Conservation (phyloP, 2,329 filamentous ascomycete species). For the Leptographium wingfieldii region DNA sequence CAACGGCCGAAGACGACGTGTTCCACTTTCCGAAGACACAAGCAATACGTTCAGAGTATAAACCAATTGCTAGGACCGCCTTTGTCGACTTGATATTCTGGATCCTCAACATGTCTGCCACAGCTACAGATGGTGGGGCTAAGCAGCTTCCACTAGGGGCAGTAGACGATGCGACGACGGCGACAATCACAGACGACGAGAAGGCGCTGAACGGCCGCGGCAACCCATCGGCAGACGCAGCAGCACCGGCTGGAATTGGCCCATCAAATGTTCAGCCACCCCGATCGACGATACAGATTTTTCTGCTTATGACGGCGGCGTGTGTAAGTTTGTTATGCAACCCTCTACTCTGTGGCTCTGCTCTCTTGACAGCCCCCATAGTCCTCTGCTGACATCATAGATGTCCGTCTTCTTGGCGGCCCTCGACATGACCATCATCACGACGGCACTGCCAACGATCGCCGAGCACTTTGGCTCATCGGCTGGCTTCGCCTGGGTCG, state of each 20-base stretch:
- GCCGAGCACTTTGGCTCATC: slow-evolving; percentile 50
- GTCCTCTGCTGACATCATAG: neutral
- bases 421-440: slow-evolving; percentile 48
- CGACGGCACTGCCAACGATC: slow-evolving; percentile 56
- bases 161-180: neutral
- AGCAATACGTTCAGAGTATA: neutral
- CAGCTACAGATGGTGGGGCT: neutral
- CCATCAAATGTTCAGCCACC: neutral
- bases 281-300: neutral
- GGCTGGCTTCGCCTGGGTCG: slow-evolving; percentile 66
- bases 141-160: neutral
- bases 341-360: neutral
- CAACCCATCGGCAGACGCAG: neutral
- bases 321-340: neutral
- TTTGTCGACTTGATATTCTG: neutral
- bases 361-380: neutral
- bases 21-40: no score
- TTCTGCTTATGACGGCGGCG: neutral
- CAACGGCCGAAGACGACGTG: no score
- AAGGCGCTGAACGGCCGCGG: neutral
- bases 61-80: no score
- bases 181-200: neutral
- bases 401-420: slow-evolving; percentile 37
- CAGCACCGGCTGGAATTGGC: neutral
- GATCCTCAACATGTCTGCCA: neutral